A percentile compares a stretch with the other conserved stretches of the same genome.
Conservation (phyloP, 2,329 filamentous ascomycete species). For the Ploettnerulaceae sp. region DNA sequence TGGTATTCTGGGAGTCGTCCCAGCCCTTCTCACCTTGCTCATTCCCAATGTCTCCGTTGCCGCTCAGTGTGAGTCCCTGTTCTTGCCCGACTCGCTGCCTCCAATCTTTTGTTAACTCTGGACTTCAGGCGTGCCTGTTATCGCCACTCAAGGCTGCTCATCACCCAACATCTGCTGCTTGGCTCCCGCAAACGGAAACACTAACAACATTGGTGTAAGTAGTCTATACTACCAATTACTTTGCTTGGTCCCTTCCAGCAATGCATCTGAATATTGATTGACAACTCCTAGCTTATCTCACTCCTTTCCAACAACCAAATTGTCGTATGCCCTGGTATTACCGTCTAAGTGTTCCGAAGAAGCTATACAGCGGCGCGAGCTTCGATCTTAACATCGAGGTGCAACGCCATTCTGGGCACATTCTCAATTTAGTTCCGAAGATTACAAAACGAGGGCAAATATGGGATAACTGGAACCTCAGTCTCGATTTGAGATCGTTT, state of each 20-base stretch:
- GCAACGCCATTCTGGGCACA: too few relatives aligned
- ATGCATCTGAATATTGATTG: background rate
- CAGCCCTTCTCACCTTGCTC: background rate
- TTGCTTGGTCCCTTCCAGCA: background rate
- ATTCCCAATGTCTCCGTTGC: conserved; percentile 8
- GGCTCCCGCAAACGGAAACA: background rate
- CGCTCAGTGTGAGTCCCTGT: conserved; percentile 7
- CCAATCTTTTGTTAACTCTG: background rate
- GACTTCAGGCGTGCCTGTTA: conserved; percentile 1
- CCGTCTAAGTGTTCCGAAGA: background rate
- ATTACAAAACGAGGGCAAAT: too few relatives aligned
- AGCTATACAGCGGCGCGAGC: too few relatives aligned
- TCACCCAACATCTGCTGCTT: conserved; percentile 8
- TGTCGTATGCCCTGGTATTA: conserved; percentile 10
- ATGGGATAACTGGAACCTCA: too few relatives aligned
- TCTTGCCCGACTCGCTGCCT: background rate
- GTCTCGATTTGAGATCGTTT: background rate
- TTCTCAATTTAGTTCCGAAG: too few relatives aligned
- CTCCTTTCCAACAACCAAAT: conserved; percentile 10
- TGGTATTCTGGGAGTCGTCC: conserved; percentile 7
- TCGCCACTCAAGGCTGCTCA: conserved; percentile 2
- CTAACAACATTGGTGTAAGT: conserved; percentile 4
- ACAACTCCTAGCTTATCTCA: conserved; percentile 3
- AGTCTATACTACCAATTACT: background rate
- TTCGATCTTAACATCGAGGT: background rate